Base-by-base conservation (phyloP, 306 rosid species). In the Luffa aegyptiaca region DNA sequence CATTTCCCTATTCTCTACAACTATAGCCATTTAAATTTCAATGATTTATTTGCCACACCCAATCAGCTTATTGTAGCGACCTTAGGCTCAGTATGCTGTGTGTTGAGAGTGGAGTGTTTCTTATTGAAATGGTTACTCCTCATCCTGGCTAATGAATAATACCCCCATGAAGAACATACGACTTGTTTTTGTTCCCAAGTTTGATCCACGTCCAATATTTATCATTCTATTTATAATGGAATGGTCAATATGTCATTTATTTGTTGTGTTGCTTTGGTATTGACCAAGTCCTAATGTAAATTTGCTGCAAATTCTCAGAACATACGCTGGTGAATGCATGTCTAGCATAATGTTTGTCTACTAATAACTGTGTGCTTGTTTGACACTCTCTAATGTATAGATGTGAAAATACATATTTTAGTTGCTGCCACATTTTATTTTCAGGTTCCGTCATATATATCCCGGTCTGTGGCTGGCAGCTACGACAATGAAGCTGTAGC, bases 401-500 rank as follows among this genome's bases (percentile, higher is more conserved):
- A 33, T 16, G 20, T 71, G 57, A 26, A 71, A 46, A 49, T 53
- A 35, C 17, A 17, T 53, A 48, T 42, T 33, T 84, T 58, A 31
- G 33, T 76, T 49, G 44, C 17, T 16, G 17, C 62, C 31, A 58
- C 37, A 52, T 68, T 74, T 10, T 57, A 80, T 81, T 48, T 84
- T 68, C 86, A 96, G 99, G 99, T 96, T 75, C 99, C 99, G 2
- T 96, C 99, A 36, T 96, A 96, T 83, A 96, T 96, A 78, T 96
- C 99, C 65, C 96, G 99, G 70, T 96, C 99, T 61, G 99, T 96
- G 56, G 99, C 99, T 84, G 99, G 99, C 70, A 96, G 99, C 91
- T 96, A 93, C 80, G 99, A 96, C 85, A 96, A 96, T 88, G 99
- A 96, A 89, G 99, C 99, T 57, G 99, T 96, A 76, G 99, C 99